phyloP scores from a whole-genome alignment of 2,329 filamentous ascomycete genomes.

The Immersiporthe knoxdaviesiana region DNA sequence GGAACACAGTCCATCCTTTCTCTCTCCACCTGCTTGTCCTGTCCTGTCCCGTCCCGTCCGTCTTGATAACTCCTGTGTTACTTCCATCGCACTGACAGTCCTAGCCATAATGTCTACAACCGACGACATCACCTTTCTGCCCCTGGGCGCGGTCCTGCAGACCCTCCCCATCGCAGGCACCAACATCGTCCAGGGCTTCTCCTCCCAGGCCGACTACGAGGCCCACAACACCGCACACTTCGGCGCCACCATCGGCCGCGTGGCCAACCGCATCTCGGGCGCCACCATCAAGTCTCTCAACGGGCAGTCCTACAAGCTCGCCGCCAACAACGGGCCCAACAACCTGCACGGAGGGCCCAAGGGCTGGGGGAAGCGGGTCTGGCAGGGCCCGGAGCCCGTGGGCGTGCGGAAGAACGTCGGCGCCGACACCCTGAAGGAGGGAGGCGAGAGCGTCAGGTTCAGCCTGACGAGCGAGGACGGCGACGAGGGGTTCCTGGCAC shows the following conservation, averaged over 20 bases:
- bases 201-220: slow-evolving; percentile 73
- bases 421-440: slow-evolving; percentile 49
- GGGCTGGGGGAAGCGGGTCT: slow-evolving; percentile 83
- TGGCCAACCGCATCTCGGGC: slow-evolving; percentile 78
- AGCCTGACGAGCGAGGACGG: slow-evolving; percentile 72
- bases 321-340: slow-evolving; percentile 78
- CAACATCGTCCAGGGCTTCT: slow-evolving; percentile 90
- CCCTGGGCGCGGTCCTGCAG: slow-evolving; percentile 79
- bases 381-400: slow-evolving; percentile 70
- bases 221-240: slow-evolving; percentile 79
- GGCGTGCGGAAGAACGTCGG: slow-evolving; percentile 48
- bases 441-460: slow-evolving; percentile 70
- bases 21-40: background rate
- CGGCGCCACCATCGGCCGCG: slow-evolving; percentile 88
- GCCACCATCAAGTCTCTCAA: slow-evolving; percentile 76
- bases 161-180: slow-evolving; percentile 74
- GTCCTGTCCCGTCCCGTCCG: too few relatives aligned
- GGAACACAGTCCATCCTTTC: too few relatives aligned
- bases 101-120: slow-evolving; percentile 35
- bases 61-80: too few relatives aligned
- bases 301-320: slow-evolving; percentile 67
- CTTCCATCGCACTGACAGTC: background rate
- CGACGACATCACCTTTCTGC: slow-evolving; percentile 67
- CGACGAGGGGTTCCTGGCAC: slow-evolving; percentile 89
- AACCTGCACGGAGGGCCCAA: slow-evolving; percentile 71